Percentiles rank a stretch among this genome's conserved stretches.
These are phyloP conservation scores for Parafenestella ontariensis DNA, from an alignment of 2,329 filamentous ascomycete species.

Conservation along the genomic window DNA sequence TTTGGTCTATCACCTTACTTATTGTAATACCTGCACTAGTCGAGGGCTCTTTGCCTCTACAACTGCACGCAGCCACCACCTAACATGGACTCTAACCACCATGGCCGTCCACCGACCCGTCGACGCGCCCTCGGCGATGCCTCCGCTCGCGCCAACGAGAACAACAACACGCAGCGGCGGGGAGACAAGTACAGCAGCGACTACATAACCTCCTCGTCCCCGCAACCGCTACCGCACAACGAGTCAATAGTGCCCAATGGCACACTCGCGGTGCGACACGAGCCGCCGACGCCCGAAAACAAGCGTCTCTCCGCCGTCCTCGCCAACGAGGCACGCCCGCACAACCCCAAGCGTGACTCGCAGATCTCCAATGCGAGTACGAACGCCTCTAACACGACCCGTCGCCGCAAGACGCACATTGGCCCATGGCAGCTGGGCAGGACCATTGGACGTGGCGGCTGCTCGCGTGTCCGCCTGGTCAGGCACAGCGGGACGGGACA, in stretches of 20 bases:
- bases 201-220: constrained; percentile 20
- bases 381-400: constrained; percentile 57
- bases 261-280: constrained; percentile 50
- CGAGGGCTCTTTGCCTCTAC: constrained; percentile 10
- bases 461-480: constrained; percentile 84
- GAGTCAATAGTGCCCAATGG: constrained; percentile 55
- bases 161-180: constrained; percentile 21
- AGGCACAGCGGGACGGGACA: constrained; percentile 80
- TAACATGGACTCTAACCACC: constrained; percentile 41
- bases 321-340: constrained; percentile 55
- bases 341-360: constrained; percentile 58
- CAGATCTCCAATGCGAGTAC: constrained; percentile 64
- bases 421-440: constrained; percentile 93
- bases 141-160: constrained; percentile 43
- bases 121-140: constrained; percentile 44
- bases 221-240: constrained; percentile 50
- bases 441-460: constrained; percentile 88
- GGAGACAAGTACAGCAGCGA: constrained; percentile 29
- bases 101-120: constrained; percentile 41
- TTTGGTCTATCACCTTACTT: constrained; percentile 20
- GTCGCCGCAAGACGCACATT: constrained; percentile 74
- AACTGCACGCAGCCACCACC: constrained; percentile 9
- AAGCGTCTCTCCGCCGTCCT: constrained; percentile 62
- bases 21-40: constrained; percentile 16
- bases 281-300: constrained; percentile 52